Evolutionary conservation across 768 basidiomycete species (phyloP).

Genomic region (Pleurotus giganteus): DNA sequence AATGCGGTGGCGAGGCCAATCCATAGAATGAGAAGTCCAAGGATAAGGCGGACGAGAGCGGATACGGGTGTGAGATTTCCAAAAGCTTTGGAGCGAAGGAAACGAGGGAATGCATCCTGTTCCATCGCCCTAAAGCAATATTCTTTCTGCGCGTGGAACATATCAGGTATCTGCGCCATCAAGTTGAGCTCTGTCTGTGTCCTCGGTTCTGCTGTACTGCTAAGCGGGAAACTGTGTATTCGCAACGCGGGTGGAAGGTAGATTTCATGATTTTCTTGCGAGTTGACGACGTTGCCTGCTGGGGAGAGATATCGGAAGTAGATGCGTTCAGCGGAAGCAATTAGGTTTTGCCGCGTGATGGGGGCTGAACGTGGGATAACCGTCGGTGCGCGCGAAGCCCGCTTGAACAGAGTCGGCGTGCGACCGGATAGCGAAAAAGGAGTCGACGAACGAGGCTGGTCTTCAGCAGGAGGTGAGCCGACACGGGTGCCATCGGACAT

Average conservation of each 20-base stretch:
- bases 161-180: conserved; percentile 91
- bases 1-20: conserved; percentile 91
- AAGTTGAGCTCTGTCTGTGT: conserved; percentile 64
- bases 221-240: conserved; percentile 87
- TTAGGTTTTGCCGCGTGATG: conserved; percentile 85
- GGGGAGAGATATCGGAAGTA: conserved; percentile 92
- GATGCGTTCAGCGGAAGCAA: conserved; percentile 94
- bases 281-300: conserved; percentile 69
- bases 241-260: conserved; percentile 94
- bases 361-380: conserved; percentile 90
- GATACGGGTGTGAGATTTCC: conserved; percentile 94
- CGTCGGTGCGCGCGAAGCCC: conserved; percentile 88
- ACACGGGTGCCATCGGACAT: conserved; percentile 44
- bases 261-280: conserved; percentile 93
- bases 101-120: conserved; percentile 91
- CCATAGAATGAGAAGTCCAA: conserved; percentile 88
- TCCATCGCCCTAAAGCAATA: conserved; percentile 97
- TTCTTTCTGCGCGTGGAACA: conserved; percentile 97
- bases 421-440: conserved; percentile 77
- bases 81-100: conserved; percentile 96
- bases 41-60: conserved; percentile 79
- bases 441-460: conserved; percentile 66
- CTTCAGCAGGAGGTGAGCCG: conserved; percentile 42
- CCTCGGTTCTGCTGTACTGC: conserved; percentile 68
- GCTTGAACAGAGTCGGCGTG: conserved; percentile 76